phyloP scores from a whole-genome alignment of 305 asterid genomes.

The Coffea humblotiana region DNA sequence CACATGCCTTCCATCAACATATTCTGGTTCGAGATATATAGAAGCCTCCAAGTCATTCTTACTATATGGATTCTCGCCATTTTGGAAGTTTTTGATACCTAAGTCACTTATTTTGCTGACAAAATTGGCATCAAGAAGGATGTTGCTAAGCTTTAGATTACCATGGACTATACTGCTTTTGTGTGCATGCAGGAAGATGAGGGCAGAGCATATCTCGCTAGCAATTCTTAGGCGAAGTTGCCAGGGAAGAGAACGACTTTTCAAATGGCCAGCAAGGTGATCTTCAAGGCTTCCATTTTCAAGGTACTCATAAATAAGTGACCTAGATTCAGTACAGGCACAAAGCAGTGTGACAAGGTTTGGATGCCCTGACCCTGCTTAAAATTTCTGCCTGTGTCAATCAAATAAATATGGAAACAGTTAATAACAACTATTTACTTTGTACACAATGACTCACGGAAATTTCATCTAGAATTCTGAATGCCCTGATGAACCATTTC shows the following conservation, averaged over 20 bases:
- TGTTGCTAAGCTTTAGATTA: conserved; percentile 61
- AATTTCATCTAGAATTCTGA: not conserved
- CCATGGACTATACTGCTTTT: conserved; percentile 56
- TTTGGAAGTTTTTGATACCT: conserved; percentile 47
- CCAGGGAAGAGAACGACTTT: conserved; percentile 64
- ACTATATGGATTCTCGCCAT: conserved; percentile 10
- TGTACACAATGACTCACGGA: not conserved
- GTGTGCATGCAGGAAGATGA: conserved; percentile 65
- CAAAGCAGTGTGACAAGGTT: conserved; percentile 75
- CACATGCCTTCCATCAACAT: conserved; percentile 45
- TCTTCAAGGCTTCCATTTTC: conserved; percentile 80
- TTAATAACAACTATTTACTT: conserved; percentile 12
- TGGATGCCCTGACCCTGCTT: conserved; percentile 88
- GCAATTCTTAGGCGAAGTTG: conserved; percentile 74
- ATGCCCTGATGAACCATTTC: not conserved
- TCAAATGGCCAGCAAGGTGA: conserved; percentile 49
- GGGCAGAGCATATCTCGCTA: conserved; percentile 64
- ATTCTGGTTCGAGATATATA: conserved; percentile 58
- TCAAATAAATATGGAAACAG: conserved; percentile 20
- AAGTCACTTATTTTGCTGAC: conserved; percentile 71
- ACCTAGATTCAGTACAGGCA: conserved; percentile 79
- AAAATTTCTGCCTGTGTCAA: conserved; percentile 58
- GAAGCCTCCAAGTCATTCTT: conserved; percentile 41
- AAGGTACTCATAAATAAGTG: conserved; percentile 78
- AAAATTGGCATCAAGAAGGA: conserved; percentile 67